Evolutionary conservation across 306 rosid species (phyloP).

Genomic region (Cicer bijugum): DNA sequence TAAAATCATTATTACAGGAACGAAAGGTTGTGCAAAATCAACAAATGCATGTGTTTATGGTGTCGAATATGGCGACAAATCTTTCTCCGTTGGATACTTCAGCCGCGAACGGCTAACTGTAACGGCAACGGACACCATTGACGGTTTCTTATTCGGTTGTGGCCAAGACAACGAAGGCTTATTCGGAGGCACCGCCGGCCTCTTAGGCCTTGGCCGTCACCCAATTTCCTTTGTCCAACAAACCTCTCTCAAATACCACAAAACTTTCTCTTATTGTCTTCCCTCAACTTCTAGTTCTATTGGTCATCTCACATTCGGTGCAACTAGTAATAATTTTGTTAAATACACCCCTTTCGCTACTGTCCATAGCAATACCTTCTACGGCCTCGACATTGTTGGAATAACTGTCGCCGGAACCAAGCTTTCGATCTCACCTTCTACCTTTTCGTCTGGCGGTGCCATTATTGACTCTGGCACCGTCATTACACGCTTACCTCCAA

Average conservation of each 20-base stretch:
- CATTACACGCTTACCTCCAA: slow-evolving; percentile 63
- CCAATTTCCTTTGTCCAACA: slow-evolving; percentile 69
- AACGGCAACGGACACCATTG: slow-evolving; percentile 37
- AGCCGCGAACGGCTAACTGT: slow-evolving; percentile 56
- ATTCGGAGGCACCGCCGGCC: slow-evolving; percentile 64
- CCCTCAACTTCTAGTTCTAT: slow-evolving; percentile 62
- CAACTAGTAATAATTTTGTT: not conserved
- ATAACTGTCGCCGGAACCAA: slow-evolving; percentile 50
- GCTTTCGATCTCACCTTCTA: slow-evolving; percentile 49
- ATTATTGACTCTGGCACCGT: slow-evolving; percentile 85
- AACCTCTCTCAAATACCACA: slow-evolving; percentile 55
- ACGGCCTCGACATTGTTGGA: slow-evolving; percentile 54
- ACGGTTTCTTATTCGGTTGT: slow-evolving; percentile 63
- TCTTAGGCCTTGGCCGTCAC: slow-evolving; percentile 81
- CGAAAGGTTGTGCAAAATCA: slow-evolving; percentile 32
- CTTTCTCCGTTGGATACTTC: slow-evolving; percentile 65
- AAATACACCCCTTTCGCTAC: slow-evolving; percentile 61
- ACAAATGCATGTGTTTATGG: slow-evolving; percentile 57
- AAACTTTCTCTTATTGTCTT: slow-evolving; percentile 73
- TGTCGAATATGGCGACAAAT: slow-evolving; percentile 60
- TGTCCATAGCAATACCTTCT: slow-evolving; percentile 44
- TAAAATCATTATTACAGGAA: slow-evolving; percentile 44
- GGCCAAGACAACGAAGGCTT: slow-evolving; percentile 77
- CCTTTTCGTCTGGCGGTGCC: slow-evolving; percentile 54
- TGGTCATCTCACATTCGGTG: slow-evolving; percentile 60